Conservation (phyloP, 768 basidiomycete species). For the Pluteus cervinus region DNA sequence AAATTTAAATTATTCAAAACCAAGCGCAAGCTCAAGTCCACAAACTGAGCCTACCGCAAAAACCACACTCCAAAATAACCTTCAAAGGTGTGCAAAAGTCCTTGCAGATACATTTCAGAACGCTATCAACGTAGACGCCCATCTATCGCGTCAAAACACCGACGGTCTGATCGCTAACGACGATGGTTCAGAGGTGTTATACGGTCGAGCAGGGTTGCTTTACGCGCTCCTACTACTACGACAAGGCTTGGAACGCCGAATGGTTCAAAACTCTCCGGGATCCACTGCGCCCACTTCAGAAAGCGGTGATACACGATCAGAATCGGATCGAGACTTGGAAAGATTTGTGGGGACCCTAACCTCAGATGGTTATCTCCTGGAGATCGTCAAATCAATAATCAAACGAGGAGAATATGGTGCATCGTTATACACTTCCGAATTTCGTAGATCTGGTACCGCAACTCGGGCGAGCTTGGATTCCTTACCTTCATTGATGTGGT, state of each 20-base stretch:
- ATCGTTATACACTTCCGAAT: too few relatives aligned
- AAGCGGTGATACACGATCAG: not conserved
- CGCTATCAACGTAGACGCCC: too few relatives aligned
- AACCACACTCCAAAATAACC: too few relatives aligned
- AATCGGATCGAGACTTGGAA: constrained; percentile 4
- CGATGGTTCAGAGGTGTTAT: constrained; percentile 51
- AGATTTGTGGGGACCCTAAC: constrained; percentile 15
- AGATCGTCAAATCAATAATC: constrained; percentile 41
- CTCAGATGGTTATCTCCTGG: constrained; percentile 26
- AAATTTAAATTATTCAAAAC: too few relatives aligned
- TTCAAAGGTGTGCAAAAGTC: too few relatives aligned
- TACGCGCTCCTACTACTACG: constrained; percentile 47
- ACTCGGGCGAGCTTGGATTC: too few relatives aligned
- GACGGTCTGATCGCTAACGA: constrained; percentile 23
- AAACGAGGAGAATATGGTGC: constrained; percentile 27
- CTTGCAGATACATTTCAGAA: too few relatives aligned
- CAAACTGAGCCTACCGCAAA: too few relatives aligned
- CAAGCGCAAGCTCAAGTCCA: too few relatives aligned
- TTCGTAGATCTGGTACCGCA: too few relatives aligned
- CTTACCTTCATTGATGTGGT: constrained; percentile 49
- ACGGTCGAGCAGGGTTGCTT: constrained; percentile 52
- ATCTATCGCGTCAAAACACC: too few relatives aligned
- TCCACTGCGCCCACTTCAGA: not conserved
- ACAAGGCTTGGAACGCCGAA: constrained; percentile 9
- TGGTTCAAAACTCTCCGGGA: not conserved